Evolutionary conservation across 1,284 basidiomycete genomes (phyloP), one percentile per base, ranked within the genome.

Genomic region (Vanrija humicola): DNA sequence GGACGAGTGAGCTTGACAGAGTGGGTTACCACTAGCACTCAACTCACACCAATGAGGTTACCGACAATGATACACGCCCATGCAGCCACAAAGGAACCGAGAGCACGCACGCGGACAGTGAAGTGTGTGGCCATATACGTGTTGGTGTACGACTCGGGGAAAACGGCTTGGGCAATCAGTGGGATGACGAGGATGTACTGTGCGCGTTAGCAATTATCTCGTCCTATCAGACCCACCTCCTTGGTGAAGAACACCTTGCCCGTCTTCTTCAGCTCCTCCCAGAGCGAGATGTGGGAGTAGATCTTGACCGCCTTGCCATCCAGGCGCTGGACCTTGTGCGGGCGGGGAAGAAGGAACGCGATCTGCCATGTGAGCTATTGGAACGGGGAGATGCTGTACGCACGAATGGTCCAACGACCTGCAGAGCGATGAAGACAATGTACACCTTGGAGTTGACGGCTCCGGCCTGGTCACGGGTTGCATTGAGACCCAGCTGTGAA

Each of bases 391-490:
- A 39, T 12, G 28, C 28, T 29, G 8, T 3, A 34, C 44, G 14
- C 15, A 46, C 48, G 29, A 50, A 55, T 10, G 43, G 50, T 28
- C 70, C 68, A 16, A 68, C 54, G 45, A 63, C 63, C 61, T 65
- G 67, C 50, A 72, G 60, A 8, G 64, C 64, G 38, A 72, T 68
- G 57, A 72, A 72, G 43, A 70, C 64, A 38, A 72, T 39, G 47
- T 57, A 57, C 1, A 52, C 47, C 21, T 52, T 46, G 12, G 46
- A 43, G 29, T 52, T 45, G 38, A 57, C 34, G 16, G 47, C 38
- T 19, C 55, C 55, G 5, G 43, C 42, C 28, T 60, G 59, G 28
- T 48, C 18, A 8, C 63, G 43, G 34, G 62, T 56, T 16, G 61
- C 64, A 48, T 70, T 71, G 19, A 73, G 47, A 10, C 67, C 71